Evolutionary conservation across 192 early-diverging fungal species (phyloP).

Genomic region (Backusella circina): DNA sequence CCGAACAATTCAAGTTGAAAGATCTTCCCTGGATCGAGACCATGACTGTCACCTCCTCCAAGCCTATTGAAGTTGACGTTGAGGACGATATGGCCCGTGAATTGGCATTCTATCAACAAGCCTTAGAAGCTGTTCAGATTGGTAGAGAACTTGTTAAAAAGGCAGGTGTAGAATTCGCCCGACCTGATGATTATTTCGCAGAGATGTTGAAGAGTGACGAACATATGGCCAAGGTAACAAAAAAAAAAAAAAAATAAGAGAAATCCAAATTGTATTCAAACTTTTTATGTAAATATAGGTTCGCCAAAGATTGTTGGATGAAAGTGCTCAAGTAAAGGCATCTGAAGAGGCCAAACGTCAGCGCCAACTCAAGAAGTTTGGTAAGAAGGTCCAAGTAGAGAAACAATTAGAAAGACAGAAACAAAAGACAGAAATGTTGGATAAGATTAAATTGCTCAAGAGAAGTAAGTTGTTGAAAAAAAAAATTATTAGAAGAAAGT

Average conservation of each 20-base stretch:
- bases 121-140: slow-evolving; percentile 67
- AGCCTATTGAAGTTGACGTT: slow-evolving; percentile 55
- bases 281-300: slow-evolving; percentile 37
- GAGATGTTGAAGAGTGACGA: slow-evolving; percentile 98
- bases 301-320: slow-evolving; percentile 81
- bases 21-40: slow-evolving; percentile 70
- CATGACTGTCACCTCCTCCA: slow-evolving; percentile 55
- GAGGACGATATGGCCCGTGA: slow-evolving; percentile 92
- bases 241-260: too few species aligned
- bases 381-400: slow-evolving; percentile 94
- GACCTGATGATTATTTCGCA: slow-evolving; percentile 96
- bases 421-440: slow-evolving; percentile 82
- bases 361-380: slow-evolving; percentile 93
- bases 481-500: too few species aligned
- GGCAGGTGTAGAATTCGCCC: slow-evolving; percentile 68
- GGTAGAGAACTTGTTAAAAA: slow-evolving; percentile 62
- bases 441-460: slow-evolving; percentile 88
- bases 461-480: slow-evolving; percentile 61
- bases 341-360: slow-evolving; percentile 83
- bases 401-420: slow-evolving; percentile 86
- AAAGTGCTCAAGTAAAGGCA: slow-evolving; percentile 73
- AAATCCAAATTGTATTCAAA: too few species aligned
- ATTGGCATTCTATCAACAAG: slow-evolving; percentile 91
- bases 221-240: slow-evolving; percentile 74
- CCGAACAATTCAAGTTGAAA: slow-evolving; percentile 58